Percentiles rank a stretch among this genome's conserved stretches.
Conservation (phyloP, 306 rosid species). For the Dalbergia oliveri region DNA sequence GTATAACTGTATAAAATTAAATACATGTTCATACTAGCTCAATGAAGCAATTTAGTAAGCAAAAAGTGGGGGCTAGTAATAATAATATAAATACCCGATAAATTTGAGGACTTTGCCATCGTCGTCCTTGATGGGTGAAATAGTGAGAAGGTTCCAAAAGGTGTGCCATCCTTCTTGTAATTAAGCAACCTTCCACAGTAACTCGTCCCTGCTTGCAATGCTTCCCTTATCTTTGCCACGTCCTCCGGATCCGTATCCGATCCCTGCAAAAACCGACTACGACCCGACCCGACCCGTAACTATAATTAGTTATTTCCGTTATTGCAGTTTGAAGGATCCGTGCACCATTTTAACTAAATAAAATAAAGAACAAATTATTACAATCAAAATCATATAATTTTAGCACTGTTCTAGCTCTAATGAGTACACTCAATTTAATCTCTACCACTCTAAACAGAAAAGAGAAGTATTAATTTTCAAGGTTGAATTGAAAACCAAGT, state of each 20-base stretch:
- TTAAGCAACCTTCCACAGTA: conserved; percentile 91
- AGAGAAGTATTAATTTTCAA: no score
- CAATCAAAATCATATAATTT: no score
- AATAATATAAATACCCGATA: conserved; percentile 61
- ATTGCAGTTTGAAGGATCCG: conserved; percentile 38
- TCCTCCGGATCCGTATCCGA: conserved; percentile 82
- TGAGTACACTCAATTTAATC: background rate
- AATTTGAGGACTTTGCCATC: conserved; percentile 78
- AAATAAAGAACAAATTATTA: no score
- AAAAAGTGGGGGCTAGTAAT: background rate
- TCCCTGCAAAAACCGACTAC: conserved; percentile 96
- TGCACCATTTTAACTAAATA: background rate
- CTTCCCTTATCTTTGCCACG: conserved; percentile 85
- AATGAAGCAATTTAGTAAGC: background rate
- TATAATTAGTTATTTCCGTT: conserved; percentile 26
- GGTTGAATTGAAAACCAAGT: no score
- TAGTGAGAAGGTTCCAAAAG: conserved; percentile 93
- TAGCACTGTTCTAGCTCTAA: background rate
- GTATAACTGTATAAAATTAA: no score
- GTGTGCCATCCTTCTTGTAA: conserved; percentile 97
- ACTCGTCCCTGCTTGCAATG: conserved; percentile 55
- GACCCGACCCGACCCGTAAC: conserved; percentile 38
- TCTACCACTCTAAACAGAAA: no score
- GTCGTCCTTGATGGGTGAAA: conserved; percentile 88
- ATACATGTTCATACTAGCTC: no score